phyloP scores from a whole-genome alignment of 2,329 filamentous ascomycete genomes.

The Arthrobotrys musiformis region DNA sequence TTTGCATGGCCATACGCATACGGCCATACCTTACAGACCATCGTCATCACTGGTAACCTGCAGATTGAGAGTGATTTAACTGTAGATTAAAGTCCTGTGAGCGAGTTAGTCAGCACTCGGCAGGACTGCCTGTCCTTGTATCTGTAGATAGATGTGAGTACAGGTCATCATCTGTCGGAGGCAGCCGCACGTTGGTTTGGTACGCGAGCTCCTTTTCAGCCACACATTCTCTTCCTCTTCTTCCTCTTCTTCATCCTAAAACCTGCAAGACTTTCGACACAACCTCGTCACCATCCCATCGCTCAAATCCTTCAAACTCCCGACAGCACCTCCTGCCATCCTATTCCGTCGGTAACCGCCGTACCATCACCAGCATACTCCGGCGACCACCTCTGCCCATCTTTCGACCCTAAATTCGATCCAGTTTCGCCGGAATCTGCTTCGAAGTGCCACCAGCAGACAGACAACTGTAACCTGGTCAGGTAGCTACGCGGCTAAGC shows the following conservation, averaged over 20 bases:
- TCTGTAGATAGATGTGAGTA: neutral
- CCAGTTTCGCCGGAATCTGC: conserved; percentile 12
- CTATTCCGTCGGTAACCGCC: neutral
- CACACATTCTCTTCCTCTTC: conserved; percentile 21
- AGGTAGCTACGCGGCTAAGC: conserved; percentile 50
- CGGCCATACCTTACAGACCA: neutral
- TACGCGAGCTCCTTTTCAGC: conserved; percentile 55
- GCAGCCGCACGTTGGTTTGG: conserved; percentile 16
- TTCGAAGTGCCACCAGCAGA: conserved; percentile 3
- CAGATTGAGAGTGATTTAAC: neutral
- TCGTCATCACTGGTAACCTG: conserved; percentile 17
- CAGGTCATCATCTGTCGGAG: conserved; percentile 17
- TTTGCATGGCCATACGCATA: neutral
- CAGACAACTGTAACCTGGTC: conserved; percentile 23
- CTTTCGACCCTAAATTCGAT: conserved; percentile 13
- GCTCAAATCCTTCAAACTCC: conserved; percentile 20
- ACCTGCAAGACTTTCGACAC: conserved; percentile 22
- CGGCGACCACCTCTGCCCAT: conserved; percentile 7
- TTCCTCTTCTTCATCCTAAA: conserved; percentile 2
- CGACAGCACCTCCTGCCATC: conserved; percentile 17
- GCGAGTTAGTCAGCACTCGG: conserved; percentile 12
- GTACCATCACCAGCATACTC: neutral
- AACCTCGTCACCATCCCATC: conserved; percentile 31
- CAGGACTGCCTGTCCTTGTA: conserved; percentile 21
- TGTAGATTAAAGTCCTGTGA: too few species aligned